A percentile compares a stretch with the other conserved stretches of the same genome.
These are phyloP conservation scores for Psilocybe mexicana DNA, from an alignment of 1,284 basidiomycete genomes.

Conservation along the genomic window DNA sequence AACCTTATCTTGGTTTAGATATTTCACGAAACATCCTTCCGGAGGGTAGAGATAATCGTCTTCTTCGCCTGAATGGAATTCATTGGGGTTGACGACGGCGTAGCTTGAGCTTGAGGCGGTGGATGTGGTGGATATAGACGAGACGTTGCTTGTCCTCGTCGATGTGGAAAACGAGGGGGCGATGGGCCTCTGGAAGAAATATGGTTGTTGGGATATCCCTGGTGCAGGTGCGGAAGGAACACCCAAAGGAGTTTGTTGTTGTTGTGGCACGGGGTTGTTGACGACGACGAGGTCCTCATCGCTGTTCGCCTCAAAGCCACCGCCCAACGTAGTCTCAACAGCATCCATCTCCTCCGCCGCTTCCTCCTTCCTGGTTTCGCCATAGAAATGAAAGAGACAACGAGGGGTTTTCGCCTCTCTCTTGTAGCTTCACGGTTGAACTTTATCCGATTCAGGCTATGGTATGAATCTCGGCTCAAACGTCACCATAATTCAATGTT, in stretches of 20 bases:
- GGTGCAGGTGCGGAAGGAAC: slow-evolving; percentile 3
- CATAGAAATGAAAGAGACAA: too few species aligned
- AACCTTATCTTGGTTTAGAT: too few species aligned
- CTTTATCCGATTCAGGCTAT: too few species aligned
- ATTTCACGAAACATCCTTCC: too few species aligned
- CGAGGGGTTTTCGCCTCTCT: too few species aligned
- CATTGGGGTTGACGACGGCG: slow-evolving; percentile 37
- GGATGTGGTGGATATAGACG: slow-evolving; percentile 25
- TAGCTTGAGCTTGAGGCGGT: slow-evolving; percentile 33
- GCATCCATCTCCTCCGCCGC: slow-evolving; percentile 33
- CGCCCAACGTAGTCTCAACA: slow-evolving; percentile 34
- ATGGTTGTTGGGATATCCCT: not conserved
- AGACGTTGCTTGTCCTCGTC: slow-evolving; percentile 31
- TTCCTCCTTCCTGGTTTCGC: too few species aligned
- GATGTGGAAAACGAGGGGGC: slow-evolving; percentile 31
- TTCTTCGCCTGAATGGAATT: slow-evolving; percentile 39
- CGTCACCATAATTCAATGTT: too few species aligned
- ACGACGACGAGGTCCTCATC: slow-evolving; percentile 20
- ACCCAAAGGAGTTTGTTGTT: too few species aligned
- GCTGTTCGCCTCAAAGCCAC: slow-evolving; percentile 17
- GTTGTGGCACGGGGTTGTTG: slow-evolving; percentile 19
- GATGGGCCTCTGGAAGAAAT: slow-evolving; percentile 10
- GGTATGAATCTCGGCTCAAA: too few species aligned
- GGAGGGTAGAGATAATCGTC: slow-evolving; percentile 25
- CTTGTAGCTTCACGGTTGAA: too few species aligned